Conservation (phyloP, 116 monocot genomes). For the Trichopus zeylanicus region DNA sequence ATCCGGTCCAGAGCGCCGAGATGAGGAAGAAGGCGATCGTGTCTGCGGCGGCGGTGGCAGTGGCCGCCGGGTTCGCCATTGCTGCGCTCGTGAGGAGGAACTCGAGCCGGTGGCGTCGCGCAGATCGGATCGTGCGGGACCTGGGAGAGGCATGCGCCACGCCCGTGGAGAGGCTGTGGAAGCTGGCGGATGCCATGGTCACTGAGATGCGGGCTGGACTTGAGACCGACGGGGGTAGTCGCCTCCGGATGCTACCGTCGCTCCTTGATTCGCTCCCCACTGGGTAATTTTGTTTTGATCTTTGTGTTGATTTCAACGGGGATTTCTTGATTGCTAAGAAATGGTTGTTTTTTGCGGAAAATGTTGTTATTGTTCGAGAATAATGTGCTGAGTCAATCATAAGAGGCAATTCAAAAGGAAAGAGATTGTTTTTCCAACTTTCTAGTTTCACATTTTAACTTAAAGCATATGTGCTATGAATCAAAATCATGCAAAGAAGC, state of each 20-base stretch:
- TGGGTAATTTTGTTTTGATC: constrained; percentile 4
- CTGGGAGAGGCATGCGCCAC: constrained; percentile 4
- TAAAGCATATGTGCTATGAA: too few species aligned
- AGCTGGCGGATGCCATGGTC: constrained; percentile 7
- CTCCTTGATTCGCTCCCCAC: constrained; percentile 6
- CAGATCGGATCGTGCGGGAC: constrained; percentile 2
- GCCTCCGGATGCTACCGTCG: constrained; percentile 10
- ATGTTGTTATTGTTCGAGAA: too few species aligned
- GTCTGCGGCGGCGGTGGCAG: constrained; percentile 4
- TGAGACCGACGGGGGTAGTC: not conserved
- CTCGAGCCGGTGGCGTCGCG: constrained; percentile 6
- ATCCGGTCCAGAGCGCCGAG: not conserved
- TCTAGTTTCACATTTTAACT: too few species aligned
- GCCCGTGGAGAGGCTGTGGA: constrained; percentile 12
- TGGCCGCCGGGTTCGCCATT: not conserved
- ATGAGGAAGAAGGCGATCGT: constrained; percentile 5
- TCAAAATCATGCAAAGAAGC: too few species aligned
- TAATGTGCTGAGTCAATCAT: too few species aligned
- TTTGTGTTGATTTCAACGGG: not conserved
- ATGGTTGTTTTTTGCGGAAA: too few species aligned
- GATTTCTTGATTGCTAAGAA: too few species aligned
- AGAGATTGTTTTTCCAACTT: too few species aligned
- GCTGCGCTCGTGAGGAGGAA: constrained; percentile 4
- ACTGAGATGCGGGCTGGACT: constrained; percentile 11
- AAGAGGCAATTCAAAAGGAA: too few species aligned